Evolutionary conservation across 768 basidiomycete species (phyloP), one percentile per base, ranked within the genome.

Genomic region (Xerocomellus amylosporus): DNA sequence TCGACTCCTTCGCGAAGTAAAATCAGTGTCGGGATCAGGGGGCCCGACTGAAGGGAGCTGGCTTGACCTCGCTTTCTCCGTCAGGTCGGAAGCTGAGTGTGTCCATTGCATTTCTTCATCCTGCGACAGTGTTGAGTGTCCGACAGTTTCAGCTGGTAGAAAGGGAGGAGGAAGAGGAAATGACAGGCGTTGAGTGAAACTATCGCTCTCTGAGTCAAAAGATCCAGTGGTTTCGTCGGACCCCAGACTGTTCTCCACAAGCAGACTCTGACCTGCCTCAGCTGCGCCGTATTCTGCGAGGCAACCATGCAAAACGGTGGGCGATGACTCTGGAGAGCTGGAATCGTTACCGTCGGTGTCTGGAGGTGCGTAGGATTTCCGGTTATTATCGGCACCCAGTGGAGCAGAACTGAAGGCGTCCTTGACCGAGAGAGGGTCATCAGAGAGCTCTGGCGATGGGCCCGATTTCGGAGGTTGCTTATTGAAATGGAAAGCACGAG

Each of bases 121-220:
- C 20, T 52, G 49, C 26, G 41, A 34, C 15, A 56, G 38, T 5
- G 51, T 26, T 6, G 59, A 46, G 15, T 52, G 24, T 2, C 28
- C 52, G 12, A 46, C 43, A 26, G 47, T 22, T 26, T 60, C 63
- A 5, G 38, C 30, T 8, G 58, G 40, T 1, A 55, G 33, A 31
- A 56, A 51, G 13, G 49, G 46, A 20, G 54, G 56, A 40, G 63
- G 61, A 13, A 63, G 56, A 36, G 68, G 65, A 54, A 61, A 65
- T 20, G 65, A 63, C 37, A 58, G n/a, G 17, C 30, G 58, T 36
- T 42, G 59, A 8, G 49, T 42, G 44, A 58, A 49, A 43, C 36
- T 49, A 22, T 44, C 14, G 33, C 17, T 8, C 13, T 37, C 51
- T 2, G 46, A 54, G 17, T 44, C 46, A 24, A 53, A 46, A 19